phyloP scores from a whole-genome alignment of 176 grass and related monocot genomes.

The Oryza brachyantha region DNA sequence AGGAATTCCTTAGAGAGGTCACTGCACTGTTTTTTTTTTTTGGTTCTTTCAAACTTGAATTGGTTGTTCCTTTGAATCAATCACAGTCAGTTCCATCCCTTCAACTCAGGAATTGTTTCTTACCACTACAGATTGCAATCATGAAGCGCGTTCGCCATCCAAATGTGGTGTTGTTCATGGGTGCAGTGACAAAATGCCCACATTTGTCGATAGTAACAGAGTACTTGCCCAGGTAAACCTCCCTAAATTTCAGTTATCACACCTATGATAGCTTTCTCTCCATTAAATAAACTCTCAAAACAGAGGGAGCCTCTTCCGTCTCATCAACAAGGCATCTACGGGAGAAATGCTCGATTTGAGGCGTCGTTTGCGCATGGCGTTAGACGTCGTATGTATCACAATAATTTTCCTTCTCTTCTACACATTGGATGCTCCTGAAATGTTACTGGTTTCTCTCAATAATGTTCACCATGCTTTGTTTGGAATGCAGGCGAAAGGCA shows the following conservation, averaged over 20 bases:
- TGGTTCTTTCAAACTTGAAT: neutral
- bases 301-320: conserved; percentile 86
- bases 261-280: neutral
- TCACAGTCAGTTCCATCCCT: neutral
- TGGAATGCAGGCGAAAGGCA: conserved; percentile 77
- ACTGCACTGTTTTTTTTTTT: neutral
- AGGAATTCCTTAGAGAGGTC: conserved; percentile 94
- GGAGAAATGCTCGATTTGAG: conserved; percentile 78
- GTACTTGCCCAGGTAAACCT: conserved; percentile 77
- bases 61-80: neutral
- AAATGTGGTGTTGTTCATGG: conserved; percentile 93
- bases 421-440: neutral
- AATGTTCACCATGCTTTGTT: neutral
- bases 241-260: neutral
- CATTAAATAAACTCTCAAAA: conserved; percentile 2
- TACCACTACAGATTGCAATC: conserved; percentile 66
- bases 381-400: conserved; percentile 71
- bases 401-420: neutral
- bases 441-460: neutral
- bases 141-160: conserved; percentile 95
- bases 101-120: neutral
- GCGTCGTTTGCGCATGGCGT: conserved; percentile 76
- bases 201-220: conserved; percentile 91
- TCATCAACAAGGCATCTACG: conserved; percentile 63
- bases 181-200: conserved; percentile 76